These are phyloP conservation scores for Nigrograna mackinnonii DNA, from an alignment of 2,329 filamentous ascomycete species.

Conservation along the genomic window DNA sequence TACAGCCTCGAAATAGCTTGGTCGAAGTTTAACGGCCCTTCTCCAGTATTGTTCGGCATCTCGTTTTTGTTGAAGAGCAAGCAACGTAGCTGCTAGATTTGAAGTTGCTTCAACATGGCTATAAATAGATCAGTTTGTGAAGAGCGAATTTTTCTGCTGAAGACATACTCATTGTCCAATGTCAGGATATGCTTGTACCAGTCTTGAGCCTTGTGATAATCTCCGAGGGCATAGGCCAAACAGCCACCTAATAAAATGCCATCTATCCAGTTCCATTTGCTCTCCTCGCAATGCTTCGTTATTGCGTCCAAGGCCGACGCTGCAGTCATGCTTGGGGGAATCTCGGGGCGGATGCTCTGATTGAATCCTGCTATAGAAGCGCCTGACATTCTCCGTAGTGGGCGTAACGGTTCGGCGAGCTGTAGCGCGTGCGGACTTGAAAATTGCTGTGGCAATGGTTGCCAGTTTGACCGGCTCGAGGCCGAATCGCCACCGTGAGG, in stretches of 20 bases:
- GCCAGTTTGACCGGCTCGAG: slow-evolving; percentile 28
- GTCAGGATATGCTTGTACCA: slow-evolving; percentile 73
- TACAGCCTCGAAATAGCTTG: slow-evolving; percentile 90
- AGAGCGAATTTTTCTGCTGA: slow-evolving; percentile 11
- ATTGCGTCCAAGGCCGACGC: slow-evolving; percentile 41
- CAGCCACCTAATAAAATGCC: slow-evolving; percentile 91
- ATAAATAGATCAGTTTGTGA: slow-evolving; percentile 16
- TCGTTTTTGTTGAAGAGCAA: slow-evolving; percentile 78
- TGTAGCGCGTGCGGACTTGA: slow-evolving; percentile 22
- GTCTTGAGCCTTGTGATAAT: slow-evolving; percentile 75
- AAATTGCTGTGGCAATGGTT: slow-evolving; percentile 21
- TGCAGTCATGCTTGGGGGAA: slow-evolving; percentile 38
- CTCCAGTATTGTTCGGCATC: slow-evolving; percentile 89
- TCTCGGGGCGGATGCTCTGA: slow-evolving; percentile 27
- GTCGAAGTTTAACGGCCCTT: slow-evolving; percentile 78
- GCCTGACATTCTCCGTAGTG: slow-evolving; percentile 37
- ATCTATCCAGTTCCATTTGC: slow-evolving; percentile 72
- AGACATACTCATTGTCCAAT: slow-evolving; percentile 57
- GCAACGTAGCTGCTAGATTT: slow-evolving; percentile 86
- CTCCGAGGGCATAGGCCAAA: slow-evolving; percentile 84
- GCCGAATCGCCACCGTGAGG: slow-evolving; percentile 15
- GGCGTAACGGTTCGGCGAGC: slow-evolving; percentile 29
- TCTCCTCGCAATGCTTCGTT: slow-evolving; percentile 42
- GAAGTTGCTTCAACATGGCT: slow-evolving; percentile 92
- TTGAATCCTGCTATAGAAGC: slow-evolving; percentile 30